A percentile compares a stretch with the other conserved stretches of the same genome.
These are phyloP conservation scores for Trichophyton simii DNA, from an alignment of 2,329 filamentous ascomycete genomes.

Conservation along the genomic window DNA sequence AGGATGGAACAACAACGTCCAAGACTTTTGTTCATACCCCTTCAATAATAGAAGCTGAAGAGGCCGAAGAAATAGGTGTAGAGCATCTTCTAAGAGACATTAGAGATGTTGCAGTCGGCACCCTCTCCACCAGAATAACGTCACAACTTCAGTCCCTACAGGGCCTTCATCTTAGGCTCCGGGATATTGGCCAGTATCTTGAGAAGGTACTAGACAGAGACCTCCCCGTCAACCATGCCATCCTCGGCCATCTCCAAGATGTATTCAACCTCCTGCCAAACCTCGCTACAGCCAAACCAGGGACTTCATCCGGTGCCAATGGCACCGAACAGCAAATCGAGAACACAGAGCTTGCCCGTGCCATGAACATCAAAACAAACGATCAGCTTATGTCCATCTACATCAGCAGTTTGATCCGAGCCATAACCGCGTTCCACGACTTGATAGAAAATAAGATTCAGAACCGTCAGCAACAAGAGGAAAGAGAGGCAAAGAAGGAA, in stretches of 20 bases:
- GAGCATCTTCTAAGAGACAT: conserved; percentile 97
- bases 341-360: conserved; percentile 79
- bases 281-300: conserved; percentile 65
- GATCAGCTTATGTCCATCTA: conserved; percentile 99
- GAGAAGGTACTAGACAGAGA: conserved; percentile 90
- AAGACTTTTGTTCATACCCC: conserved; percentile 98
- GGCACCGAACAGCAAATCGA: conserved; percentile 46
- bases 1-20: conserved; percentile 94
- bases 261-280: conserved; percentile 98
- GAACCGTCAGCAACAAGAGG: conserved; percentile 92
- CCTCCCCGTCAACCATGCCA: conserved; percentile 91
- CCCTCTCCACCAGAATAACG: conserved; percentile 89
- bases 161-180: conserved; percentile 82
- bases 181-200: conserved; percentile 89
- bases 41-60: conserved; percentile 95
- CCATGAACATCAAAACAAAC: conserved; percentile 98
- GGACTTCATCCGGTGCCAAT: conserved; percentile 39
- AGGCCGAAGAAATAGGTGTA: conserved; percentile 97
- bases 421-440: conserved; percentile 97
- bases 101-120: conserved; percentile 92
- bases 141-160: conserved; percentile 96
- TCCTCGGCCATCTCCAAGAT: conserved; percentile 95
- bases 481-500: conserved; percentile 74
- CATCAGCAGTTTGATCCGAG: conserved; percentile 86
- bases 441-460: conserved; percentile 99